Base-by-base conservation (phyloP, 2,329 filamentous ascomycete genomes). In the Sporothrix brasiliensis region DNA sequence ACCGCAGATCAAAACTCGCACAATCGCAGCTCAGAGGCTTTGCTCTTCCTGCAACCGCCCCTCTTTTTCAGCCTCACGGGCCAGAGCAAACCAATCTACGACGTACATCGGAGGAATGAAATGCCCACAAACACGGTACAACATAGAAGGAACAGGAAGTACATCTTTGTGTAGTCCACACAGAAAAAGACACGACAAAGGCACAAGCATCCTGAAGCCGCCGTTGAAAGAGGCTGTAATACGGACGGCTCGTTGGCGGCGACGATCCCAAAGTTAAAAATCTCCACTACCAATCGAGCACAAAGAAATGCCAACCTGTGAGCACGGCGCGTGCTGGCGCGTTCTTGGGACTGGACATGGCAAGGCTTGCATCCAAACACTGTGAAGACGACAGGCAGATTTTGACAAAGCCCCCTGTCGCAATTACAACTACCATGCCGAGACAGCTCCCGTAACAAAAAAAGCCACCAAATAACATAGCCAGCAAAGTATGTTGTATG, bases 1-100 rank as follows among this genome's bases (percentile, higher is more conserved):
- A 39, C 56, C 39, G 58, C 58, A 63, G 39, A 63, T 63, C 58
- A 10, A 3, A 16, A 3, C 21, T 52, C 7, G 21, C 16, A 56
- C 21, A 56, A 27, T 30, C 27, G 27, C 27, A 27, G 34, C 34
- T 9, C 16, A 27, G 6, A 27, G 21, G 27, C 14, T 9, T 60
- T 27, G 56, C 16, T 58, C 34, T 34, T 34, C 34, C 6, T 34
- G 34, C 6, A 1, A 34, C 6, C 3, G 24, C 49, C 49, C 49
- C 49, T 53, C 50, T 54, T 67, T 67, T 54, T 67, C 65, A 67
- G 34, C 34, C 34, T 34, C 34, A 34, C 34, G 7, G 6, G 5
- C 6, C 7, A 9, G 34, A 34, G 7, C 34, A 34, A 9, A 34
- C 34, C 34, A 34, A 34, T 34, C 6, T 34, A 34, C 30, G 4